These are phyloP conservation scores for Corynespora cassiicola DNA, from an alignment of 2,329 filamentous ascomycete species.

Conservation along the genomic window DNA sequence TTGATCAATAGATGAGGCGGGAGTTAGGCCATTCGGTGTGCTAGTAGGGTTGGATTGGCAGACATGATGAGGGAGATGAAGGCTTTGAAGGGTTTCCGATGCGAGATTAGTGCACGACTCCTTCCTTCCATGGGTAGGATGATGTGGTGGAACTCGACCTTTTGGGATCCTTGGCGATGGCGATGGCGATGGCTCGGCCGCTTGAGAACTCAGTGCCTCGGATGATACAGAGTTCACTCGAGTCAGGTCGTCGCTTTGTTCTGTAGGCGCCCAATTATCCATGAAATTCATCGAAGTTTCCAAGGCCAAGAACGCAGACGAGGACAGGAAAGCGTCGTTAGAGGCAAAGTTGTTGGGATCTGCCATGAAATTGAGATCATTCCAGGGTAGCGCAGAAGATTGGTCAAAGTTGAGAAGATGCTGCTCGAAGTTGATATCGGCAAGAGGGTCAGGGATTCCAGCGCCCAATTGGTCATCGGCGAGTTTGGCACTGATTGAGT, in stretches of 20 bases:
- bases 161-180: conserved; percentile 4
- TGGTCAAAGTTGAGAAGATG: conserved; percentile 12
- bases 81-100: conserved; percentile 12
- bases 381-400: conserved; percentile 8
- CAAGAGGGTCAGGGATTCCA: conserved; percentile 8
- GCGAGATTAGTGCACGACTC: conserved; percentile 13
- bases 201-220: conserved; percentile 6
- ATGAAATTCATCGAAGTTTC: conserved; percentile 11
- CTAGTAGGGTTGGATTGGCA: conserved; percentile 13
- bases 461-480: conserved; percentile 9
- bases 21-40: conserved; percentile 1
- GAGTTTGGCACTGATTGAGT: conserved; percentile 1
- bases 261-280: conserved; percentile 10
- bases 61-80: conserved; percentile 14
- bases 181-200: conserved; percentile 7
- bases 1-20: conserved; percentile 11
- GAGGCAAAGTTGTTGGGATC: conserved; percentile 4
- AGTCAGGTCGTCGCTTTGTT: conserved; percentile 8
- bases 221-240: conserved; percentile 9
- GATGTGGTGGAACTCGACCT: conserved; percentile 1
- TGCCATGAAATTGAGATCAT: conserved; percentile 15
- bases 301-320: conserved; percentile 10
- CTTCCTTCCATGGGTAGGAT: conserved; percentile 8
- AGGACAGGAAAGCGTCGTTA: conserved; percentile 7
- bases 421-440: conserved; percentile 5